These are phyloP conservation scores for Lentinula raphanica DNA, from an alignment of 768 basidiomycete species.

Conservation along the genomic window DNA sequence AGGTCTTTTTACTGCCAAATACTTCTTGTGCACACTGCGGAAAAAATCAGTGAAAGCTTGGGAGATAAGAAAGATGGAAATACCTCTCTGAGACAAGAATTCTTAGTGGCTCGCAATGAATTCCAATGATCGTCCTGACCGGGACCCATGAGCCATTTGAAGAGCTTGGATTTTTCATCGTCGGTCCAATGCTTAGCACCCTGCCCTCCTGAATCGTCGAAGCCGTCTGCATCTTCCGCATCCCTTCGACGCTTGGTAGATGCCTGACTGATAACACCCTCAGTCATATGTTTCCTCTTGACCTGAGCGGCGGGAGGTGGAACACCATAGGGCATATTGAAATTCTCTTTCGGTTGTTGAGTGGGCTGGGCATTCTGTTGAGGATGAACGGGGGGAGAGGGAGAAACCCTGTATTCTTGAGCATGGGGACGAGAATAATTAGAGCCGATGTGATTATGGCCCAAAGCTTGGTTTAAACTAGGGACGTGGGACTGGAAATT, in stretches of 20 bases:
- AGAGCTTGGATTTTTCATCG: constrained; percentile 74
- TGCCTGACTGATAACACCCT: constrained; percentile 14
- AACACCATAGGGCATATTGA: not conserved
- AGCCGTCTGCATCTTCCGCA: constrained; percentile 33
- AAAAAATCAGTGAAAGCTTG: not conserved
- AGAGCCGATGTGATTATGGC: constrained; percentile 24
- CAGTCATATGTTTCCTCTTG: constrained; percentile 52
- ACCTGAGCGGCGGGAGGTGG: constrained; percentile 10
- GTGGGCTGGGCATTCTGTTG: constrained; percentile 8
- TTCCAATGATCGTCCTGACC: constrained; percentile 76
- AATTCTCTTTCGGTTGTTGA: constrained; percentile 5
- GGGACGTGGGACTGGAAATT: constrained; percentile 48
- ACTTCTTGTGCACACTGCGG: constrained; percentile 64
- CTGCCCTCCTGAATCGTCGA: constrained; percentile 46
- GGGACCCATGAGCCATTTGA: constrained; percentile 72
- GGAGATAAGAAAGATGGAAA: constrained; percentile 4
- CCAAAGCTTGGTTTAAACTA: constrained; percentile 60
- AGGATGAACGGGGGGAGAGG: constrained; percentile 22
- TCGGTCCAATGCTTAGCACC: constrained; percentile 85
- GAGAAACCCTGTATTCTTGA: constrained; percentile 23
- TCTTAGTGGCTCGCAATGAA: constrained; percentile 71
- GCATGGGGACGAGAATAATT: constrained; percentile 26
- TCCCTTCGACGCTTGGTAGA: constrained; percentile 43
- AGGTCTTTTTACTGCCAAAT: constrained; percentile 73
- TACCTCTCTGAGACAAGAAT: constrained; percentile 78